phyloP scores from a whole-genome alignment of 2,329 filamentous ascomycete species.

The Trichoderma guizhouense region DNA sequence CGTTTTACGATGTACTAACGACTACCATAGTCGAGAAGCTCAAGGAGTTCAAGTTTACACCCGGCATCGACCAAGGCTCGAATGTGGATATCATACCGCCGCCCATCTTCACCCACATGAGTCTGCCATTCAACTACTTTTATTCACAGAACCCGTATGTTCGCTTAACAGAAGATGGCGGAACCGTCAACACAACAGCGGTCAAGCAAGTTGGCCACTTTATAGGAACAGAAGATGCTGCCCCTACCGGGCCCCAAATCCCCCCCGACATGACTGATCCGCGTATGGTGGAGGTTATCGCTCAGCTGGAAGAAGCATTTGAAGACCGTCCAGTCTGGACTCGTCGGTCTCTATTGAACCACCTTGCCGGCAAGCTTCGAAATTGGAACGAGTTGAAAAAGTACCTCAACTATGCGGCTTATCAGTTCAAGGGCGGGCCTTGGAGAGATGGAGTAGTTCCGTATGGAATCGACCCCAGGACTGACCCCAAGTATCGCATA shows the following conservation, averaged over 20 bases:
- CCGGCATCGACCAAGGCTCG: slow-evolving; percentile 55
- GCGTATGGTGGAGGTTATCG: slow-evolving; percentile 62
- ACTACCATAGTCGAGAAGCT: slow-evolving; percentile 42
- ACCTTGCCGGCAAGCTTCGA: slow-evolving; percentile 51
- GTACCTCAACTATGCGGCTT: slow-evolving; percentile 79
- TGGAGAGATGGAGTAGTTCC: slow-evolving; percentile 85
- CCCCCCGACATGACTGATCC: slow-evolving; percentile 58
- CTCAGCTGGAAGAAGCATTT: slow-evolving; percentile 62
- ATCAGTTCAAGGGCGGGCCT: slow-evolving; percentile 88
- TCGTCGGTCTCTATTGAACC: slow-evolving; percentile 74
- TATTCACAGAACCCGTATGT: slow-evolving; percentile 86
- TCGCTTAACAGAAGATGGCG: slow-evolving; percentile 55
- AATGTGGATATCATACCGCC: slow-evolving; percentile 74
- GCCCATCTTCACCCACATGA: slow-evolving; percentile 71
- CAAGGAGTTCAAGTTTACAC: slow-evolving; percentile 63
- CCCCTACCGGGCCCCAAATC: slow-evolving; percentile 57
- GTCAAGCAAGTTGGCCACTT: slow-evolving; percentile 59
- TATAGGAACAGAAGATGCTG: slow-evolving; percentile 59
- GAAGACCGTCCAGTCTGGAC: slow-evolving; percentile 80
- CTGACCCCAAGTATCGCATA: slow-evolving; percentile 68
- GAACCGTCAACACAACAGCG: slow-evolving; percentile 56
- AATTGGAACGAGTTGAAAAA: slow-evolving; percentile 63
- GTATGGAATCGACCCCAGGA: slow-evolving; percentile 83
- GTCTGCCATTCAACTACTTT: slow-evolving; percentile 71
- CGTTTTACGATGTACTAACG: slow-evolving; percentile 23